Evolutionary conservation across 1,139 yeast genomes (phyloP).

Genomic region (Sugiyamaella castrensis): DNA sequence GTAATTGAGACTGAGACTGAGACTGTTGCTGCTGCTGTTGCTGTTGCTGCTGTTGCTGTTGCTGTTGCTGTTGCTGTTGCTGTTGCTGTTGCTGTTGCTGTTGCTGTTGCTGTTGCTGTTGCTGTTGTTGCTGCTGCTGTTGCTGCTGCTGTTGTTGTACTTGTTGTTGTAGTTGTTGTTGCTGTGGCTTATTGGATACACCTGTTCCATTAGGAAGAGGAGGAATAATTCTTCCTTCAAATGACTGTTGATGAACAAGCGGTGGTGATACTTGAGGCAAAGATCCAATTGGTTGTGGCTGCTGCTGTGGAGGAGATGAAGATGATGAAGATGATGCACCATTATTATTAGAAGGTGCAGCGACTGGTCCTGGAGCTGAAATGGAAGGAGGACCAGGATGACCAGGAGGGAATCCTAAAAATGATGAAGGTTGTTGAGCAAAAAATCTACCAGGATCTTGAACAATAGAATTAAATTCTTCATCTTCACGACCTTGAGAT

Average conservation of each 20-base stretch:
- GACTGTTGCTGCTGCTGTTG: constrained; percentile 7
- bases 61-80: constrained; percentile 1
- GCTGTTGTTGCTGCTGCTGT: constrained; percentile 4
- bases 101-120: constrained; percentile 4
- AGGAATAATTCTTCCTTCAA: constrained; percentile 13
- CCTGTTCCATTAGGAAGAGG: constrained; percentile 1
- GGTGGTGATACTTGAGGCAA: constrained; percentile 9
- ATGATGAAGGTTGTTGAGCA: constrained; percentile 41
- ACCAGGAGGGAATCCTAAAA: constrained; percentile 26
- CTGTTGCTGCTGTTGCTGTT: background rate
- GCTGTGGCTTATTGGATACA: constrained; percentile 2
- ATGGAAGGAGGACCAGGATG: constrained; percentile 12
- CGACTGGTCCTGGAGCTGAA: background rate
- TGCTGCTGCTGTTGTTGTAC: background rate
- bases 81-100: constrained; percentile 3
- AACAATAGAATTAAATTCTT: constrained; percentile 33
- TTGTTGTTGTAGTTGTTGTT: background rate
- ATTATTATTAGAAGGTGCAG: background rate
- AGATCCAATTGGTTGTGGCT: constrained; percentile 7
- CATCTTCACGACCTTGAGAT: constrained; percentile 35
- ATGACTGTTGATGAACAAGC: constrained; percentile 15
- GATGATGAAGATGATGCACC: background rate
- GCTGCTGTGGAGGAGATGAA: constrained; percentile 6
- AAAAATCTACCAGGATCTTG: constrained; percentile 33
- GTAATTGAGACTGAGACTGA: constrained; percentile 12